Conservation (phyloP, 1,284 basidiomycete species). For the Schizopora paradoxa region DNA sequence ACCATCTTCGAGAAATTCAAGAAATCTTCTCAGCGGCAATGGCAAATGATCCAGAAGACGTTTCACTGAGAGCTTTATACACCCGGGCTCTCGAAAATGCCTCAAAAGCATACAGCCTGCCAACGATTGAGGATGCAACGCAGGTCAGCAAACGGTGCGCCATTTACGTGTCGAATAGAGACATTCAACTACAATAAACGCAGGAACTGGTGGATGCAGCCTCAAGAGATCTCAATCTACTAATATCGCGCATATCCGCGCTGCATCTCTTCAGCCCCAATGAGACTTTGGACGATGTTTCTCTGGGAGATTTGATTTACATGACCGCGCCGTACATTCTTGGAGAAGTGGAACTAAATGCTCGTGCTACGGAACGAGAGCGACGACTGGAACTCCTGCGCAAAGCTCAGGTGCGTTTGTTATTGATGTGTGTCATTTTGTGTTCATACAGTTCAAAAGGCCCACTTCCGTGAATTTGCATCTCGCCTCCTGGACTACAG, state of each 20-base stretch:
- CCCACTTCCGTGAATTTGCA: slow-evolving; percentile 53
- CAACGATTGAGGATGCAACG: slow-evolving; percentile 44
- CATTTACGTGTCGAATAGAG: slow-evolving; percentile 1
- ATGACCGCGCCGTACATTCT: slow-evolving; percentile 71
- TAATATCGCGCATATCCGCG: slow-evolving; percentile 45
- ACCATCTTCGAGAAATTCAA: too few relatives aligned
- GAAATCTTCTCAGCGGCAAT: too few relatives aligned
- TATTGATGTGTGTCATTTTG: slow-evolving; percentile 9
- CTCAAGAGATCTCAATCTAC: slow-evolving; percentile 45
- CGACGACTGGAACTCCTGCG: slow-evolving; percentile 56
- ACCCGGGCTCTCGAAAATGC: slow-evolving; percentile 37
- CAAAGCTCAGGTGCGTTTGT: slow-evolving; percentile 53
- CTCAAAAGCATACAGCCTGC: slow-evolving; percentile 38
- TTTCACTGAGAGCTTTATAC: slow-evolving; percentile 38
- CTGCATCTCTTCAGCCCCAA: slow-evolving; percentile 84
- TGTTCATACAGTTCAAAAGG: slow-evolving; percentile 35
- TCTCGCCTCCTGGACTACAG: slow-evolving; percentile 61
- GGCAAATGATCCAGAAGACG: too few relatives aligned
- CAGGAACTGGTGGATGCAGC: slow-evolving; percentile 57
- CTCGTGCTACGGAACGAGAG: slow-evolving; percentile 51
- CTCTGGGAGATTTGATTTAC: slow-evolving; percentile 77
- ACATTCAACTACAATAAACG: slow-evolving; percentile 5
- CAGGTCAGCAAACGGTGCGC: slow-evolving; percentile 33
- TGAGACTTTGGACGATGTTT: slow-evolving; percentile 80
- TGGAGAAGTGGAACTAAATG: slow-evolving; percentile 67